Base-by-base conservation (phyloP, 768 basidiomycete genomes). In the Lenzites betulinus region DNA sequence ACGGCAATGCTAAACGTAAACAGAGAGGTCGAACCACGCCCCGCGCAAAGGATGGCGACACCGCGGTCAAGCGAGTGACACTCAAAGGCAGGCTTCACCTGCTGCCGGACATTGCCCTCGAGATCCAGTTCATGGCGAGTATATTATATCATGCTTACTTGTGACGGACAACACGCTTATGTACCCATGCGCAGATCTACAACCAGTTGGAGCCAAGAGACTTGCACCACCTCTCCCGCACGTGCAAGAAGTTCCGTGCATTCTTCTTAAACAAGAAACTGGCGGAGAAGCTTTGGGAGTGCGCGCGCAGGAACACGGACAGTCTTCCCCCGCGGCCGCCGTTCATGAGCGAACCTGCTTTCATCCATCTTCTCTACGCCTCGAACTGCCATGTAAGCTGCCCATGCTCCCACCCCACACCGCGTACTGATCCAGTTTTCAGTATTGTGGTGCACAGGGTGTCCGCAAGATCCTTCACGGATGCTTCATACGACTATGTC, bases 211-310 rank as follows among this genome's bases (percentile, higher is more conserved):
- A 44, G 13, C 33, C 49, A 8, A 11, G 26, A 12, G 60, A 60
- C 18, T 47, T 60, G 1, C 33, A 49, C 20, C 30, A 42, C n/a
- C 52, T 60, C n/a, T 26, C 52, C 1, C 60, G 60, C 3, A 51
- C 49, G 7, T 61, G 54, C 60, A 61, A 61, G 35, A 33, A 26
- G 12, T 55, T 61, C 23, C 60, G 50, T 3, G 22, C n/a, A 0
- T 52, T 46, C 50, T 36, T 59, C 22, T 43, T 59, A 5, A 36
- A 25, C 42, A 6, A 30, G 30, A 23, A 38, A 41, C 13, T 35
- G 7, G 25, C 39, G 13, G 18, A 51, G 23, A n/a, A 23, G 22
- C 39, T 59, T 11, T 59, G 54, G 54, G 22, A 35, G 43, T 30
- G 22, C 30, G 58, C 49, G 9, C 25, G 41, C 15, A 5, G 20